Conservation (phyloP, 345 rosid species). For the Rhodomyrtus tomentosa region DNA sequence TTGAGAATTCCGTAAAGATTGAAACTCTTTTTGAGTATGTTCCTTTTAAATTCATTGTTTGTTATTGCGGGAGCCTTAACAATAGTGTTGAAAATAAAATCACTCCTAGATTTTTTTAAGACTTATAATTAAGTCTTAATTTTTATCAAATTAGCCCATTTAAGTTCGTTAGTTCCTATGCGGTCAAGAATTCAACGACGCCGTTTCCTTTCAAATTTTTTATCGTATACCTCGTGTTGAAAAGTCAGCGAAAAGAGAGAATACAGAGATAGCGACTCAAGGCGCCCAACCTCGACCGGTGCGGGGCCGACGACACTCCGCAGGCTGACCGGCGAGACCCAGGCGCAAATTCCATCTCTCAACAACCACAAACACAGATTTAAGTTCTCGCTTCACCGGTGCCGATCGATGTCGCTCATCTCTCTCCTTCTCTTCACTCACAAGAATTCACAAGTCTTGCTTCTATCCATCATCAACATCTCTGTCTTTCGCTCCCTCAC, state of each 20-base stretch:
- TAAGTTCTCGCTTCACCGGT: neutral
- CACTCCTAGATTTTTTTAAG: neutral
- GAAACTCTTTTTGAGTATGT: no score
- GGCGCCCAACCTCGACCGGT: neutral
- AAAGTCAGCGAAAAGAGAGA: neutral
- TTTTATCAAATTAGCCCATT: neutral
- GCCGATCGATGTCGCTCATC: neutral
- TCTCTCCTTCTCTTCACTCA: neutral
- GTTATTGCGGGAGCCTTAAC: neutral
- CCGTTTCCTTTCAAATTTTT: neutral
- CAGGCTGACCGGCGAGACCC: neutral
- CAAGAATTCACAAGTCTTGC: neutral
- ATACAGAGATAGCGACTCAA: neutral
- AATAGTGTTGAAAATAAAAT: neutral
- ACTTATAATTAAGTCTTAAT: neutral
- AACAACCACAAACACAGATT: neutral
- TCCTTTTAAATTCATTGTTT: neutral
- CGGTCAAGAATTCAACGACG: no score
- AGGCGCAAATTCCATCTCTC: neutral
- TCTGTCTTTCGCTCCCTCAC: neutral
- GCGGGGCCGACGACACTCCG: neutral
- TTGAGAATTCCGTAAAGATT: no score
- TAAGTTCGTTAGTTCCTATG: neutral
- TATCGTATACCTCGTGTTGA: neutral
- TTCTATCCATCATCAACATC: neutral